phyloP scores from a whole-genome alignment of 345 rosid genomes.

The Salix koriyanagi region DNA sequence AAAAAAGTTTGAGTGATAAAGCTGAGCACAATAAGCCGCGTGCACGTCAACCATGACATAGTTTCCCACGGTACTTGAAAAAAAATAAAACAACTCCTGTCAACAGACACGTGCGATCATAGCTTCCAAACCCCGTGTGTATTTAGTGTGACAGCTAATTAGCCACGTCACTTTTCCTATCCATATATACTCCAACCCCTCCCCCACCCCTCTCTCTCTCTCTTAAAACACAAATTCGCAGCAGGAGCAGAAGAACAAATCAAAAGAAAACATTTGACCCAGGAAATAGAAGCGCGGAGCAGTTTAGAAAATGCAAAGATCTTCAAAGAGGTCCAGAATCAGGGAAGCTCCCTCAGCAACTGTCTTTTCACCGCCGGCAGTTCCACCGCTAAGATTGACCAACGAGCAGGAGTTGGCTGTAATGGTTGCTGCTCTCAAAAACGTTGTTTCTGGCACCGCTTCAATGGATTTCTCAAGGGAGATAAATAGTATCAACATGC shows the following conservation, averaged over 20 bases:
- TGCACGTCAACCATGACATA: not conserved
- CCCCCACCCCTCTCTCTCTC: not conserved
- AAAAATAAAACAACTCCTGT: not conserved
- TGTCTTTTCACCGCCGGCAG: not conserved
- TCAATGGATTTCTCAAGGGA: not conserved
- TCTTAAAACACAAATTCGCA: not conserved
- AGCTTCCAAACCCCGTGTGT: not conserved
- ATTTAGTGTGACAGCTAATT: not conserved
- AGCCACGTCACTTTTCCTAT: not conserved
- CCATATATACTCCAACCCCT: slow-evolving; percentile 16
- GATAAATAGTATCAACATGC: not conserved
- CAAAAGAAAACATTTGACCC: not conserved
- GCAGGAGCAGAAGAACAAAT: not conserved
- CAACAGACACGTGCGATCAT: not conserved
- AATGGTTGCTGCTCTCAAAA: slow-evolving; percentile 54
- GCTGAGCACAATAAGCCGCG: not conserved
- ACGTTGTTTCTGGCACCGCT: slow-evolving; percentile 33
- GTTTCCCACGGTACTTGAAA: not conserved
- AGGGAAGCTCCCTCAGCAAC: slow-evolving; percentile 1
- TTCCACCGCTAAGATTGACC: slow-evolving; percentile 29
- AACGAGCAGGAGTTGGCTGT: slow-evolving; percentile 56
- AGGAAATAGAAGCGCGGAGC: not conserved
- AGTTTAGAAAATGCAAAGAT: slow-evolving; percentile 30
- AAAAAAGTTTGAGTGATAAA: not conserved
- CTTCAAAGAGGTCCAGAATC: slow-evolving; percentile 28